A percentile compares a stretch with the other conserved stretches of the same genome.
These are phyloP conservation scores for Ganoderma sp. DNA, from an alignment of 1,284 basidiomycete genomes.

Conservation along the genomic window DNA sequence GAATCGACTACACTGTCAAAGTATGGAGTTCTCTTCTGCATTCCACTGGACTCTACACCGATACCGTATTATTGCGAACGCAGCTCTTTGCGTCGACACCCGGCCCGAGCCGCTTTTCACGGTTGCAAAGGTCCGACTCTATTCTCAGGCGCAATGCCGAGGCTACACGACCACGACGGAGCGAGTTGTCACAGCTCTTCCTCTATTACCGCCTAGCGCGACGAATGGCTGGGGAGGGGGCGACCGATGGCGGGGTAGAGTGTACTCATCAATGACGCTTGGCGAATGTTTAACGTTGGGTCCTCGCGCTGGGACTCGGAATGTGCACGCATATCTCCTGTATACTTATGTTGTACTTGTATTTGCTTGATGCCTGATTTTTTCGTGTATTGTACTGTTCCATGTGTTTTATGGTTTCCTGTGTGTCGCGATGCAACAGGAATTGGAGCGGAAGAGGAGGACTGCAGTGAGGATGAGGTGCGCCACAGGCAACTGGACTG, in stretches of 20 bases:
- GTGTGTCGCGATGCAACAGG: neutral
- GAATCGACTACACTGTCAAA: conserved; percentile 91
- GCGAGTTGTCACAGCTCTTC: conserved; percentile 45
- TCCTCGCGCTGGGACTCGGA: neutral
- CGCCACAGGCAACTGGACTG: neutral
- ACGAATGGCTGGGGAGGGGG: conserved; percentile 28
- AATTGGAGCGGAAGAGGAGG: neutral
- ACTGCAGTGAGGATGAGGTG: neutral
- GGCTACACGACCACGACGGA: conserved; percentile 35
- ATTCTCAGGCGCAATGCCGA: conserved; percentile 62
- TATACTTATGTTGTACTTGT: neutral
- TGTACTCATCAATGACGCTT: conserved; percentile 36
- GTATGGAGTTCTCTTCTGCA: conserved; percentile 45
- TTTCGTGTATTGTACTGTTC: neutral
- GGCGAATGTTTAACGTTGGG: neutral
- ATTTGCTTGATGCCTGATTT: neutral
- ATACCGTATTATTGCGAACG: conserved; percentile 7
- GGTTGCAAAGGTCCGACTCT: conserved; percentile 52
- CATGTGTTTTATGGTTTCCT: neutral
- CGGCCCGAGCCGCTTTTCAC: conserved; percentile 56
- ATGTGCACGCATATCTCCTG: neutral
- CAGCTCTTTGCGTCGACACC: conserved; percentile 75
- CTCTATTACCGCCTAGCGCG: conserved; percentile 44
- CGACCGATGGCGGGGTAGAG: conserved; percentile 10
- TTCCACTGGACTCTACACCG: conserved; percentile 11